A percentile compares a stretch with the other conserved stretches of the same genome.
Evolutionary conservation across 306 rosid genomes (phyloP).

Genomic region (Vigna angularis): DNA sequence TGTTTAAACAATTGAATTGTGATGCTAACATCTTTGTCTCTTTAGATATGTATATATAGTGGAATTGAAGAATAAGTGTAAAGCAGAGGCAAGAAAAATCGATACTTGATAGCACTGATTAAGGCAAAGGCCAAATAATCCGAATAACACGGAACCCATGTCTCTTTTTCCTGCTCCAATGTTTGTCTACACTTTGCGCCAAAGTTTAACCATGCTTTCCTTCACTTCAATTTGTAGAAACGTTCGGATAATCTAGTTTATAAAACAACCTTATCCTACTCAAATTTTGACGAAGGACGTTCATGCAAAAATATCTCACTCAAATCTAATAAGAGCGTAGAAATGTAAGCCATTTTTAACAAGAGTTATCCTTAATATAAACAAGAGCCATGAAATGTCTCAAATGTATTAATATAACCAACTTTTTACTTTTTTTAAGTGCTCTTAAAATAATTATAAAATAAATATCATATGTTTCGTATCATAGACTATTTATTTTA

Average conservation of each 20-base stretch:
- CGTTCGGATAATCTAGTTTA: not conserved
- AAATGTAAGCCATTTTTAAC: too few species aligned
- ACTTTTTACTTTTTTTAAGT: not conserved
- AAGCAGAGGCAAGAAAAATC: not conserved
- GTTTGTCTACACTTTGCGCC: not conserved
- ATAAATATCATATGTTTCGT: not conserved
- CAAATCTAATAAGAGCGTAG: too few species aligned
- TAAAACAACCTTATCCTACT: not conserved
- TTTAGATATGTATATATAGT: not conserved
- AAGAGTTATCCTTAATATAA: too few species aligned
- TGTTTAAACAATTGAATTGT: slow-evolving; percentile 16
- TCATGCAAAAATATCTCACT: too few species aligned
- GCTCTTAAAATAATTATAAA: not conserved
- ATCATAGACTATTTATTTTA: not conserved
- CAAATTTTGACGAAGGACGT: too few species aligned
- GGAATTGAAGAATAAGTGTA: not conserved
- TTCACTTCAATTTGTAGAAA: slow-evolving; percentile 1
- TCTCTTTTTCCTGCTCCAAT: not conserved
- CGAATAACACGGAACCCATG: not conserved
- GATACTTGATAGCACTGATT: not conserved
- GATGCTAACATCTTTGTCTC: slow-evolving; percentile 1
- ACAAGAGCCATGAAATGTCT: not conserved
- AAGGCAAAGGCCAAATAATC: slow-evolving; percentile 13
- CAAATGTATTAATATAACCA: not conserved
- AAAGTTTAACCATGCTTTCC: not conserved